Evolutionary conservation across 139 green algal species (phyloP).

Genomic region (Chlamydomonas incerta): DNA sequence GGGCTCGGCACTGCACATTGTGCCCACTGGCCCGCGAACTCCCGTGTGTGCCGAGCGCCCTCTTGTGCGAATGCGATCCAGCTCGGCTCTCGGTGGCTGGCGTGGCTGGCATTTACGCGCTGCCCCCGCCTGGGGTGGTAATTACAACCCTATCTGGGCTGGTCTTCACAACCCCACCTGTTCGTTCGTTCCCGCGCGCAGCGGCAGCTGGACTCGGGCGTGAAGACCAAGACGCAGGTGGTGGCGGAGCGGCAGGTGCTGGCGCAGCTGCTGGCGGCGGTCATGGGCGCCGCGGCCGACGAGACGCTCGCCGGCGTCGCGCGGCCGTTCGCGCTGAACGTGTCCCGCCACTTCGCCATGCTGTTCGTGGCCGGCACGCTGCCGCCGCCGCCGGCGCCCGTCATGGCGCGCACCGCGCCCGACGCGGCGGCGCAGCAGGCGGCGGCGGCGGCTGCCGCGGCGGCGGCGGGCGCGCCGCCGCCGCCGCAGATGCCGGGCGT

Average conservation of each 20-base stretch:
- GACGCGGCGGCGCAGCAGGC: conserved; percentile 11
- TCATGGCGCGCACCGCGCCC: conserved; percentile 49
- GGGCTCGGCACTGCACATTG: too few relatives aligned
- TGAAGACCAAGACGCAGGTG: conserved; percentile 91
- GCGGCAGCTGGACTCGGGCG: conserved; percentile 65
- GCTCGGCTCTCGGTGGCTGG: too few relatives aligned
- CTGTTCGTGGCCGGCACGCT: conserved; percentile 80
- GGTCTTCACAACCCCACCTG: background rate
- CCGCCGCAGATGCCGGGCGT: background rate
- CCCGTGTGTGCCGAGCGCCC: too few relatives aligned
- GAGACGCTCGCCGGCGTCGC: conserved; percentile 67
- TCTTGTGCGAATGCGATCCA: too few relatives aligned
- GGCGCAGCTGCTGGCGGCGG: conserved; percentile 59
- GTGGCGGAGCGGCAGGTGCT: conserved; percentile 79
- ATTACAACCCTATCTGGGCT: too few relatives aligned
- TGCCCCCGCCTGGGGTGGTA: too few relatives aligned
- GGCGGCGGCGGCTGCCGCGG: background rate
- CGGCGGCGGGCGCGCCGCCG: background rate
- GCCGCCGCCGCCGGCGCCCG: conserved; percentile 58
- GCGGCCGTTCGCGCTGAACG: conserved; percentile 71
- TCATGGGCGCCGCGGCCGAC: conserved; percentile 67
- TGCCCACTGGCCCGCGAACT: too few relatives aligned
- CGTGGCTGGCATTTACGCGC: too few relatives aligned
- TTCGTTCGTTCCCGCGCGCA: background rate
- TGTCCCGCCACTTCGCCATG: conserved; percentile 93